Evolutionary conservation across 257 asterid genomes (phyloP).

Genomic region (Orobanche coerulescens): DNA sequence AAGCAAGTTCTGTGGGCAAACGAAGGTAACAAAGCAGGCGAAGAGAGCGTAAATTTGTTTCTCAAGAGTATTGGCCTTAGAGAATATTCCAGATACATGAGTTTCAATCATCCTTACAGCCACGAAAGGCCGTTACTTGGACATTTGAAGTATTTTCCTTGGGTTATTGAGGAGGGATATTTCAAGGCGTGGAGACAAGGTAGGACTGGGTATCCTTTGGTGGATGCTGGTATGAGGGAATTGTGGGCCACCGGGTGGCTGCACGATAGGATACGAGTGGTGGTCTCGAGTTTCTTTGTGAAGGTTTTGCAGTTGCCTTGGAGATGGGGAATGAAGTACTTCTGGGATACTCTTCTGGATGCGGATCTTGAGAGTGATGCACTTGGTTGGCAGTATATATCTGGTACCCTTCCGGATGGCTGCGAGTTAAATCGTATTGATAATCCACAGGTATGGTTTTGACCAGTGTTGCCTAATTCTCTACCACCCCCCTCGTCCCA

Average conservation of each 20-base stretch:
- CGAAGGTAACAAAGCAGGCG: slow-evolving; percentile 79
- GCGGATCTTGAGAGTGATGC: slow-evolving; percentile 97
- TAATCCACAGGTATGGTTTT: slow-evolving; percentile 84
- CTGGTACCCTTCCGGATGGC: slow-evolving; percentile 84
- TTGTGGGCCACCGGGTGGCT: slow-evolving; percentile 98
- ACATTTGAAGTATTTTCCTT: slow-evolving; percentile 69
- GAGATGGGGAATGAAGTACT: slow-evolving; percentile 98
- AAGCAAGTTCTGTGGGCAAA: slow-evolving; percentile 87
- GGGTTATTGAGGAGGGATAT: slow-evolving; percentile 78
- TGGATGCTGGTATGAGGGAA: slow-evolving; percentile 97
- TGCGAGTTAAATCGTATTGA: slow-evolving; percentile 83
- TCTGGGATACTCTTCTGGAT: slow-evolving; percentile 89
- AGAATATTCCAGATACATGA: slow-evolving; percentile 86
- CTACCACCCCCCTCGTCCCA: too few species aligned
- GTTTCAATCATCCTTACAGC: slow-evolving; percentile 91
- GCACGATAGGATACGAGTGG: slow-evolving; percentile 83
- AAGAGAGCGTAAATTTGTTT: slow-evolving; percentile 86
- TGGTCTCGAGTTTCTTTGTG: slow-evolving; percentile 88
- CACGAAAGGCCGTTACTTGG: slow-evolving; percentile 86
- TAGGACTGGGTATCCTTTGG: slow-evolving; percentile 88
- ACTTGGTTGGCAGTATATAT: slow-evolving; percentile 94
- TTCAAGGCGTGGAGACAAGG: slow-evolving; percentile 96
- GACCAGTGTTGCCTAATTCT: too few species aligned
- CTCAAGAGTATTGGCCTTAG: slow-evolving; percentile 86
- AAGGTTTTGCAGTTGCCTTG: slow-evolving; percentile 92